These are phyloP conservation scores for Phalaenopsis hybrid DNA, from an alignment of 116 monocot genomes.

Conservation along the genomic window DNA sequence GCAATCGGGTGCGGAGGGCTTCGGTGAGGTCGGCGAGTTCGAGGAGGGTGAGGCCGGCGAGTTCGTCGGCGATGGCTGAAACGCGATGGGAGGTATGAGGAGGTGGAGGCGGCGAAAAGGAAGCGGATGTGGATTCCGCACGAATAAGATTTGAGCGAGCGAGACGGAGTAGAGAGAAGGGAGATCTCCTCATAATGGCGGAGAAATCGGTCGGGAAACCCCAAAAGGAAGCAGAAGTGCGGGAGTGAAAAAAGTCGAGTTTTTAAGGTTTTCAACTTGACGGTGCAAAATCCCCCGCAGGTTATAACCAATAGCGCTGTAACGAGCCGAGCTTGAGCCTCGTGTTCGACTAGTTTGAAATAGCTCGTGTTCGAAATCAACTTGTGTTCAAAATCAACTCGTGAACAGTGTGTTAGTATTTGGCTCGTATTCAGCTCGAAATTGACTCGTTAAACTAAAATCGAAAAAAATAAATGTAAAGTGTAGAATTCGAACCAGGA, in stretches of 20 bases:
- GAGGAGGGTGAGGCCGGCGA: constrained; percentile 76
- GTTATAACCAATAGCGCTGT: too few species aligned
- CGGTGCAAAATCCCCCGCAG: too few species aligned
- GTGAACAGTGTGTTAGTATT: too few species aligned
- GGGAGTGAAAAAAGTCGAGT: neutral
- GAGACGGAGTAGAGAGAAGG: constrained; percentile 10
- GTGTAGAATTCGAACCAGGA: too few species aligned
- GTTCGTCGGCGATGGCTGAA: constrained; percentile 72
- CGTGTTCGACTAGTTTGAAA: too few species aligned
- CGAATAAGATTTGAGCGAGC: constrained; percentile 5
- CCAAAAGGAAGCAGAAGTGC: neutral
- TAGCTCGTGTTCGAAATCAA: constrained; percentile 58
- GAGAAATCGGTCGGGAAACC: neutral
- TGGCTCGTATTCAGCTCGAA: too few species aligned
- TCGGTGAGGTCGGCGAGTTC: constrained; percentile 75
- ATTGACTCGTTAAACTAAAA: too few species aligned
- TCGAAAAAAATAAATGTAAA: too few species aligned
- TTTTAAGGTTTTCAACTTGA: neutral
- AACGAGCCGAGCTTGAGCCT: too few species aligned
- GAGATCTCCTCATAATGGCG: neutral
- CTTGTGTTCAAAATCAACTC: too few species aligned
- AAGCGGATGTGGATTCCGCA: constrained; percentile 1
- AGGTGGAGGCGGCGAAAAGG: constrained; percentile 6
- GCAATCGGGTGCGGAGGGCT: constrained; percentile 49
- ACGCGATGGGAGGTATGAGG: constrained; percentile 31